Evolutionary conservation across 2,329 filamentous ascomycete genomes (phyloP).

Genomic region (Aspergillus intermedius): DNA sequence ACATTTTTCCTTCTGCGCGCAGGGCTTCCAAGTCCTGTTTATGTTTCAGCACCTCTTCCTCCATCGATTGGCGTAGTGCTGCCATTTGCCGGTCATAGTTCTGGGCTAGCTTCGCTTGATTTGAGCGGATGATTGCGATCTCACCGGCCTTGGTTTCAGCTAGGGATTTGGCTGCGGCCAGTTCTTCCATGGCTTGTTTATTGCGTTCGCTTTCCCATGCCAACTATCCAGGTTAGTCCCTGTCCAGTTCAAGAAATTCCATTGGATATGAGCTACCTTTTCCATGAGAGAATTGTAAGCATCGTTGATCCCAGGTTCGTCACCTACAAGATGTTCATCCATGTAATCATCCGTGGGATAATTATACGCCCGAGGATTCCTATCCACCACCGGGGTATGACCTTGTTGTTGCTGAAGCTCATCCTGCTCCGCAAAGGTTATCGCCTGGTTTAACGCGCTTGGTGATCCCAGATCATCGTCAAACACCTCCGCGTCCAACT

Average conservation of each 20-base stretch:
- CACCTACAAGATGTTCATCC: not conserved
- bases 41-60: conserved; percentile 48
- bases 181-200: conserved; percentile 31
- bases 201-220: conserved; percentile 36
- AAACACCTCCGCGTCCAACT: conserved; percentile 38
- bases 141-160: conserved; percentile 52
- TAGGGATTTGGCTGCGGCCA: conserved; percentile 34
- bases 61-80: conserved; percentile 48
- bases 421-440: conserved; percentile 4
- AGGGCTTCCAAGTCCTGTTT: conserved; percentile 50
- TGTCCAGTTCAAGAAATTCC: conserved; percentile 2
- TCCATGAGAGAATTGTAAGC: conserved; percentile 15
- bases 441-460: conserved; percentile 8
- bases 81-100: conserved; percentile 49
- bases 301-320: not conserved
- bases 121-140: conserved; percentile 55
- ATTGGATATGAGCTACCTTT: conserved; percentile 16
- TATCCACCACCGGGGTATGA: conserved; percentile 16
- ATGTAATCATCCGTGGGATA: not conserved
- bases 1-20: conserved; percentile 49
- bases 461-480: conserved; percentile 24
- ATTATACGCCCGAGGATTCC: conserved; percentile 8
- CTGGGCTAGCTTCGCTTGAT: conserved; percentile 48
- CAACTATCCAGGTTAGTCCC: conserved; percentile 22
- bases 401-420: conserved; percentile 8